phyloP scores from a whole-genome alignment of 2,329 filamentous ascomycete genomes.

The Sporothrix variecibatus region DNA sequence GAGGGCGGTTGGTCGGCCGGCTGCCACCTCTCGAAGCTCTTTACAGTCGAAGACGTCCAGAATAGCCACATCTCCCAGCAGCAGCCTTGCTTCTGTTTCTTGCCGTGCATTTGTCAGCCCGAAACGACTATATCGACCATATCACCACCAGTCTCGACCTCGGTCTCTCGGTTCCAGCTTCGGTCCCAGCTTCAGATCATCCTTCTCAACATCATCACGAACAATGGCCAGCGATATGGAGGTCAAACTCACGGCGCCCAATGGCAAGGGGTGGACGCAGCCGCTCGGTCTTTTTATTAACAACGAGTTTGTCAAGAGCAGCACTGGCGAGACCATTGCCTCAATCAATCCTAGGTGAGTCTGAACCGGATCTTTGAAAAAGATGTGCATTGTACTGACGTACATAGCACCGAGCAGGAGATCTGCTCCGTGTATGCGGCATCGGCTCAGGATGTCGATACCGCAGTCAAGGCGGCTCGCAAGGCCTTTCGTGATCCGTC shows the following conservation, averaged over 20 bases:
- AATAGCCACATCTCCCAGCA: not conserved
- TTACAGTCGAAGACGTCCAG: not conserved
- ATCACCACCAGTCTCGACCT: not conserved
- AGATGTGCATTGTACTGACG: not conserved
- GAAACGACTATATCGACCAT: not conserved
- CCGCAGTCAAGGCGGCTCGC: conserved; percentile 68
- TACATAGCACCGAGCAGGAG: conserved; percentile 57
- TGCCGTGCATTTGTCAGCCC: not conserved
- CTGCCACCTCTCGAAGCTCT: not conserved
- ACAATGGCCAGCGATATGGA: conserved; percentile 32
- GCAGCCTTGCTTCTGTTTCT: not conserved
- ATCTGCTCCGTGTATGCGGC: conserved; percentile 73
- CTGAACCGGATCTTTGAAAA: not conserved
- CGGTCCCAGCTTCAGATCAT: not conserved
- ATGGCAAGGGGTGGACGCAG: conserved; percentile 71
- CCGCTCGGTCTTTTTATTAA: conserved; percentile 81
- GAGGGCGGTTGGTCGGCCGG: not conserved
- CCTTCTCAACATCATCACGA: not conserved
- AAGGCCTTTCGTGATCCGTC: conserved; percentile 65
- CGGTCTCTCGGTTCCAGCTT: not conserved
- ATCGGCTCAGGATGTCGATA: conserved; percentile 65
- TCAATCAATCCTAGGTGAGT: conserved; percentile 69
- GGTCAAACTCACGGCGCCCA: conserved; percentile 71
- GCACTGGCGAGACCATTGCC: conserved; percentile 63
- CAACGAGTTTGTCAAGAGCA: conserved; percentile 74